Evolutionary conservation across 129 eudicot species (phyloP).

Genomic region (Ambrosia trifida): DNA sequence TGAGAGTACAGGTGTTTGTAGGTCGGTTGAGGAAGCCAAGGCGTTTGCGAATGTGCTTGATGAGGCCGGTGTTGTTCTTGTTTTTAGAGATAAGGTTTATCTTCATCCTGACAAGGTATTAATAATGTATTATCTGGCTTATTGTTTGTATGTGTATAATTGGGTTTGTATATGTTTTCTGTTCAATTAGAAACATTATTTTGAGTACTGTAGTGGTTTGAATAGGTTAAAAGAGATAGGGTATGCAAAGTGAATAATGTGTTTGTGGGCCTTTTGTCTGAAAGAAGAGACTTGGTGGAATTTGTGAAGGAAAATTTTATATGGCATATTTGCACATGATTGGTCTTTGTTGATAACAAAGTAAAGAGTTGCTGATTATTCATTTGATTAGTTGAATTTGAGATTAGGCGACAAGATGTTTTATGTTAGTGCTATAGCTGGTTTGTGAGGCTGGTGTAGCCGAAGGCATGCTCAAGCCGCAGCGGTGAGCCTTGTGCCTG

Average conservation of each 20-base stretch:
- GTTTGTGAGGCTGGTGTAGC: not conserved
- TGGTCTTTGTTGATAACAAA: slow-evolving; percentile 6
- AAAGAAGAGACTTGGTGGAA: not conserved
- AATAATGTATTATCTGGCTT: too few species aligned
- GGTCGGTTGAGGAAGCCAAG: slow-evolving; percentile 61
- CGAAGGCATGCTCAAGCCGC: not conserved
- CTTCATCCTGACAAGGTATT: slow-evolving; percentile 89
- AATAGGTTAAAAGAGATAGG: not conserved
- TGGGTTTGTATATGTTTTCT: not conserved
- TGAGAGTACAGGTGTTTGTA: slow-evolving; percentile 62
- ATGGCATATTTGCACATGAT: not conserved
- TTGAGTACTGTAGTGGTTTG: not conserved
- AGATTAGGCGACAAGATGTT: not conserved
- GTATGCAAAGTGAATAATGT: slow-evolving; percentile 8
- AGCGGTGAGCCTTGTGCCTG: too few species aligned
- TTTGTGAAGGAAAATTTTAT: not conserved
- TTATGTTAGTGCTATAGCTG: not conserved
- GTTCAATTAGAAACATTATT: too few species aligned
- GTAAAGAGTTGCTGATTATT: slow-evolving; percentile 7
- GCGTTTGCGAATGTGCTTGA: slow-evolving; percentile 73
- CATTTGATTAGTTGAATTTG: not conserved
- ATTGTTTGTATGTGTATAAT: not conserved
- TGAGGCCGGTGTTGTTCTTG: slow-evolving; percentile 86
- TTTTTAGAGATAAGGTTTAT: slow-evolving; percentile 84
- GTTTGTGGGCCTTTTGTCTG: too few species aligned